phyloP scores from a whole-genome alignment of 129 eudicot species.

The Oenanthe sinensis region DNA sequence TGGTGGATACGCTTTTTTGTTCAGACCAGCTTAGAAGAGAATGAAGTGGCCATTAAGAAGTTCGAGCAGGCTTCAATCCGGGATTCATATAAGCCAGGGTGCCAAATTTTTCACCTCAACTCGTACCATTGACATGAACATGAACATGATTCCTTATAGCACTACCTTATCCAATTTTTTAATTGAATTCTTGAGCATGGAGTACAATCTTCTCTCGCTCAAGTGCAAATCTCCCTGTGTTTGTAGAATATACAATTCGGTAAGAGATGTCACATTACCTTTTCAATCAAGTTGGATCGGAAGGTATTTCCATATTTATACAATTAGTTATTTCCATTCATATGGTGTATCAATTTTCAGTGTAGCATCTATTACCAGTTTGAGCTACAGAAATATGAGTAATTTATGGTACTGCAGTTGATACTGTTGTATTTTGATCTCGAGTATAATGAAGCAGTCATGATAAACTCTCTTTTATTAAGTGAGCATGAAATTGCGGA shows the following conservation, averaged over 20 bases:
- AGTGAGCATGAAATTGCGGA: not conserved
- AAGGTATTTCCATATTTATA: not conserved
- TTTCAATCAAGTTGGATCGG: not conserved
- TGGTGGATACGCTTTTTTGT: constrained; percentile 84
- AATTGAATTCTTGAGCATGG: constrained; percentile 14
- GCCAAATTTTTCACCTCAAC: constrained; percentile 76
- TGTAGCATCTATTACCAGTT: not conserved
- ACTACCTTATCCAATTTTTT: not conserved
- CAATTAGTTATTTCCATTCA: not conserved
- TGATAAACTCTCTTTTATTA: not conserved
- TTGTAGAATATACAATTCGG: constrained; percentile 3
- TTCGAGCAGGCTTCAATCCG: constrained; percentile 58
- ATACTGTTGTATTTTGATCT: constrained; percentile 1
- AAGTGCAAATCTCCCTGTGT: constrained; percentile 7
- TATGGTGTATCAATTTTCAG: not conserved
- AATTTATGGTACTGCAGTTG: not conserved
- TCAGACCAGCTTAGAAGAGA: constrained; percentile 63
- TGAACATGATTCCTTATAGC: not conserved
- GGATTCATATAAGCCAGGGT: constrained; percentile 43
- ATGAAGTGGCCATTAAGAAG: constrained; percentile 61
- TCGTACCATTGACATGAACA: constrained; percentile 40
- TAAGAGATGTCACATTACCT: not conserved
- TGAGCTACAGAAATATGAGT: not conserved
- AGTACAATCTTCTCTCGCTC: constrained; percentile 23
- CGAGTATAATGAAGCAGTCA: not conserved